Conservation (phyloP, 176 grass and related monocot genomes). For the Hyparrhenia diplandra region DNA sequence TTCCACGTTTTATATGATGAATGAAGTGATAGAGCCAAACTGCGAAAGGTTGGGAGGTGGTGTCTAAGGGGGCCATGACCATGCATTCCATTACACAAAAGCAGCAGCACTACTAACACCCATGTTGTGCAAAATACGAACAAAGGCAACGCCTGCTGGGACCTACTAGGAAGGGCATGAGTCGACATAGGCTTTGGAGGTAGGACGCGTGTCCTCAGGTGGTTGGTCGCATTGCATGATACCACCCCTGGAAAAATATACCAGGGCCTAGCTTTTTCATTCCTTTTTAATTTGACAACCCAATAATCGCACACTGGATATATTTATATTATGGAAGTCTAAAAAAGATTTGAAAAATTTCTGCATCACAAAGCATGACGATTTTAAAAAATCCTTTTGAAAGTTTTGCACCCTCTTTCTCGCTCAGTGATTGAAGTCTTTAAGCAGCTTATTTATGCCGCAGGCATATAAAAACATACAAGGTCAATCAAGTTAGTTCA, state of each 20-base stretch:
- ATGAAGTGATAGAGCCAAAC: constrained; percentile 36
- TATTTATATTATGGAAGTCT: background rate
- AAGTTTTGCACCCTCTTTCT: background rate
- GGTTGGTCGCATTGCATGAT: background rate
- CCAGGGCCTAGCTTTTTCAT: too few species aligned
- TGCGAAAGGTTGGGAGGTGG: background rate
- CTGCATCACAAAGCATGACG: background rate
- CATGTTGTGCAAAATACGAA: constrained; percentile 43
- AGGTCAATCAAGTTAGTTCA: constrained; percentile 12
- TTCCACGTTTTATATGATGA: constrained; percentile 12
- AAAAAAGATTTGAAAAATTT: background rate
- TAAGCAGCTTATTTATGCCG: background rate
- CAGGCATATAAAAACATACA: background rate
- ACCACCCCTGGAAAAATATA: too few species aligned
- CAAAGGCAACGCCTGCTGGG: constrained; percentile 9
- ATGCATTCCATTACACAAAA: constrained; percentile 65
- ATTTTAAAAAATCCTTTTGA: background rate
- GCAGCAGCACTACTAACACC: constrained; percentile 33
- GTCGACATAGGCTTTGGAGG: background rate
- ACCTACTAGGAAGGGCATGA: background rate
- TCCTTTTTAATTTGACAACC: background rate
- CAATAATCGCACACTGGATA: too few species aligned
- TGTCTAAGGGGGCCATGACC: constrained; percentile 38
- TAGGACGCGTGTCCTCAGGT: background rate
- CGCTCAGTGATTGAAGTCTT: constrained; percentile 7